Conservation (phyloP, 768 basidiomycete genomes). For the Pulveroboletus ravenelii region DNA sequence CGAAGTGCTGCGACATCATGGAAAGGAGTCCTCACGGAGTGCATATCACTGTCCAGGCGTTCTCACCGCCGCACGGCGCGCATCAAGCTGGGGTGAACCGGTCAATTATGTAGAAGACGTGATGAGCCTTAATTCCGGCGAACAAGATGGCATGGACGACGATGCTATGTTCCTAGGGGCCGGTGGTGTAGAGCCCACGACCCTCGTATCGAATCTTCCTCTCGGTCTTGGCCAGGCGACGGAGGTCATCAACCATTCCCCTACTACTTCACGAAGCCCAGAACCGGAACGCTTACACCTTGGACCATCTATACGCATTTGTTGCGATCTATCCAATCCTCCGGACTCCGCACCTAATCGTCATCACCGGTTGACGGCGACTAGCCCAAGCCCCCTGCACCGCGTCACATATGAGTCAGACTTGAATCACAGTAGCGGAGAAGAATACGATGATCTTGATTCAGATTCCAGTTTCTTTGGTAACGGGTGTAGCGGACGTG, state of each 20-base stretch:
- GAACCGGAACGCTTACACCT: conserved; percentile 29
- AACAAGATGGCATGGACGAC: conserved; percentile 44
- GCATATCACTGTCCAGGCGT: conserved; percentile 24
- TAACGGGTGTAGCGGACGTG: conserved; percentile 23
- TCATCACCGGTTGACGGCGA: conserved; percentile 29
- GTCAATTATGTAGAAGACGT: conserved; percentile 39
- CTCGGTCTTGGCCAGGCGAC: conserved; percentile 27
- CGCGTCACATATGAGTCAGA: conserved; percentile 31
- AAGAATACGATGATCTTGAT: conserved; percentile 31
- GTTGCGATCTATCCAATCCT: conserved; percentile 21
- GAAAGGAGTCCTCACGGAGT: conserved; percentile 23
- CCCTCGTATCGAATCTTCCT: conserved; percentile 33
- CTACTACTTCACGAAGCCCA: conserved; percentile 24
- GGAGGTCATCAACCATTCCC: conserved; percentile 18
- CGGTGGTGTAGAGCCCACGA: conserved; percentile 37
- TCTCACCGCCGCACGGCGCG: conserved; percentile 48
- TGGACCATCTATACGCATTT: conserved; percentile 17
- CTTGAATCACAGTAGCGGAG: conserved; percentile 26
- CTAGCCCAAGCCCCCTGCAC: conserved; percentile 39
- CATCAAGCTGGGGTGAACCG: conserved; percentile 61
- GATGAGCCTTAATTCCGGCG: conserved; percentile 41
- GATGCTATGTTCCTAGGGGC: conserved; percentile 52
- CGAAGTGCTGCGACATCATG: conserved; percentile 38
- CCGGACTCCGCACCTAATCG: conserved; percentile 21
- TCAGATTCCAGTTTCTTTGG: conserved; percentile 34